A percentile compares a stretch with the other conserved stretches of the same genome.
phyloP scores from a whole-genome alignment of 1,284 basidiomycete genomes.

The Pyrrhoderma noxium region DNA sequence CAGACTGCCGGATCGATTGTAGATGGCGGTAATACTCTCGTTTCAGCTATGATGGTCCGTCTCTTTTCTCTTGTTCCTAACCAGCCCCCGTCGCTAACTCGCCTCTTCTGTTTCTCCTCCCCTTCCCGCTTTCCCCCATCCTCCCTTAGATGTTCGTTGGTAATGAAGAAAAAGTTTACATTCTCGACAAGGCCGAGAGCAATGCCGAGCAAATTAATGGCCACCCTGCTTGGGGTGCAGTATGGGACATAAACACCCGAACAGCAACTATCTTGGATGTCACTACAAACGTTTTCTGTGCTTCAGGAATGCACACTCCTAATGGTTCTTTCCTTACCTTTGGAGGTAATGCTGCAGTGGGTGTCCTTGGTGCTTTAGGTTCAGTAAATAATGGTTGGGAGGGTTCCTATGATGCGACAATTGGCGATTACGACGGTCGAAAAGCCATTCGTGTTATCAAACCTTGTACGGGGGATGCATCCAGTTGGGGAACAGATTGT shows the following conservation, averaged over 20 bases:
- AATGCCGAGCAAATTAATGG: constrained; percentile 46
- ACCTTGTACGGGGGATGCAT: constrained; percentile 56
- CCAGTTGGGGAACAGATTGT: constrained; percentile 46
- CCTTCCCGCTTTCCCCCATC: neutral
- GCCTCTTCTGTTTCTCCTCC: neutral
- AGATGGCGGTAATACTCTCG: constrained; percentile 19
- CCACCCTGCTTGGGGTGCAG: constrained; percentile 34
- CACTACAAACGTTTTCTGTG: constrained; percentile 76
- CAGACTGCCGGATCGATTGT: constrained; percentile 20
- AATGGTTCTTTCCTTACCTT: constrained; percentile 59
- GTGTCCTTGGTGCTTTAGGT: constrained; percentile 60
- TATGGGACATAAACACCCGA: constrained; percentile 47
- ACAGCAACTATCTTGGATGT: constrained; percentile 60
- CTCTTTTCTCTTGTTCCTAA: neutral
- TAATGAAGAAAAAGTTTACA: constrained; percentile 37
- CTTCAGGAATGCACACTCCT: constrained; percentile 64
- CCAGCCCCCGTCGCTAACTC: neutral
- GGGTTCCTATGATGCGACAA: constrained; percentile 50
- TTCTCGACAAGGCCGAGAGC: constrained; percentile 43
- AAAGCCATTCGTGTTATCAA: constrained; percentile 68
- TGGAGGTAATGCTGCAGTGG: constrained; percentile 74
- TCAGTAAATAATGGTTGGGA: constrained; percentile 40
- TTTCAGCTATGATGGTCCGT: constrained; percentile 23
- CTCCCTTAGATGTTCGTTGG: constrained; percentile 38
- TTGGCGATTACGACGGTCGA: constrained; percentile 60